Conservation (phyloP, 768 basidiomycete genomes). For the Boletus coccyginus region DNA sequence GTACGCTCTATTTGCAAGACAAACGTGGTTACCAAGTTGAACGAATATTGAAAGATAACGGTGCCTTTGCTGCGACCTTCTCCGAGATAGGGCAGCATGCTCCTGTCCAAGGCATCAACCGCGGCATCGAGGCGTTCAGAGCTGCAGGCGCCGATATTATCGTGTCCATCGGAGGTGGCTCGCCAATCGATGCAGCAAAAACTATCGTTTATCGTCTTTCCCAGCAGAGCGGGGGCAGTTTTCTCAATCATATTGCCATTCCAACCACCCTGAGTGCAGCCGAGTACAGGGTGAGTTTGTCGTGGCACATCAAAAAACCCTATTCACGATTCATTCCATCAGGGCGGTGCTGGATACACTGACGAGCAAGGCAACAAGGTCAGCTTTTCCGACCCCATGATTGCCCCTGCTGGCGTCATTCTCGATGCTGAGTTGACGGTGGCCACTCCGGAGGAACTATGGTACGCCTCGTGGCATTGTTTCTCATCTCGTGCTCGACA, state of each 20-base stretch:
- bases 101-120: slow-evolving; percentile 62
- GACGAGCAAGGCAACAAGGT: slow-evolving; percentile 68
- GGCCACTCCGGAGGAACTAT: slow-evolving; percentile 69
- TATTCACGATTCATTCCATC: slow-evolving; percentile 1
- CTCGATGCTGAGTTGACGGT: slow-evolving; percentile 75
- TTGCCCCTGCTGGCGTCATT: slow-evolving; percentile 72
- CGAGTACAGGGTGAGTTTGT: slow-evolving; percentile 57
- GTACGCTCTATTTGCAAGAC: slow-evolving; percentile 19
- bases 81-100: slow-evolving; percentile 71
- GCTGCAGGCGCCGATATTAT: slow-evolving; percentile 62
- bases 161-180: slow-evolving; percentile 76
- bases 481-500: slow-evolving; percentile 8
- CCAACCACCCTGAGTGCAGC: slow-evolving; percentile 82
- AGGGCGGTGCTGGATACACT: slow-evolving; percentile 71
- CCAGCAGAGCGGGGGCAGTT: slow-evolving; percentile 50
- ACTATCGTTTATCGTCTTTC: slow-evolving; percentile 65
- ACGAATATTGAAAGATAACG: slow-evolving; percentile 49
- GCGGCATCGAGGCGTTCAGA: slow-evolving; percentile 53
- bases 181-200: slow-evolving; percentile 77
- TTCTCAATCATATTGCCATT: slow-evolving; percentile 68
- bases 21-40: slow-evolving; percentile 24
- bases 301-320: background rate
- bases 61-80: slow-evolving; percentile 68
- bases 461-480: slow-evolving; percentile 39
- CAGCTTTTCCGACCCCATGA: slow-evolving; percentile 46